A percentile compares a stretch with the other conserved stretches of the same genome.
Conservation (phyloP, 2,329 filamentous ascomycete species). For the Monosporascus sp. region DNA sequence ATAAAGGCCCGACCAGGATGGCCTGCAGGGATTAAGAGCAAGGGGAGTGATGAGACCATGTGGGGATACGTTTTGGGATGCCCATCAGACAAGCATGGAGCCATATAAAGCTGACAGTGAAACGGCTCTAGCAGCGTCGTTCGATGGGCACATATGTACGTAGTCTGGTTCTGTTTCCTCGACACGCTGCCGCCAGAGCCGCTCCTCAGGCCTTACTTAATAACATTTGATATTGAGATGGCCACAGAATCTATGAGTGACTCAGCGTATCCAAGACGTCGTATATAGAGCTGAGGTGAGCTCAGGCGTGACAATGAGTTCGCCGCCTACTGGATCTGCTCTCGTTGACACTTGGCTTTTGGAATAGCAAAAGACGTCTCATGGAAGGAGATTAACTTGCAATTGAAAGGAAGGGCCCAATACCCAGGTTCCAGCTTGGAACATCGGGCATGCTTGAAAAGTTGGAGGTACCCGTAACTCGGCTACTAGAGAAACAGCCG, state of each 20-base stretch:
- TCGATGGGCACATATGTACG: neutral
- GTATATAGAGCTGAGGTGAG: neutral
- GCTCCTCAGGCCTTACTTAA: neutral
- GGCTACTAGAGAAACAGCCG: neutral
- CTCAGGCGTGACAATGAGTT: neutral
- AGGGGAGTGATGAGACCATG: neutral
- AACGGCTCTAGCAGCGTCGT: neutral
- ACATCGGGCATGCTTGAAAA: too few species aligned
- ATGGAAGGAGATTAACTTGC: too few species aligned
- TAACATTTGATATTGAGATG: too few species aligned
- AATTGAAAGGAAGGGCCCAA: too few species aligned
- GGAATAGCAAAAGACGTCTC: too few species aligned
- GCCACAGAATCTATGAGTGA: neutral
- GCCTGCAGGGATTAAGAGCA: neutral
- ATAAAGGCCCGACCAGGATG: neutral
- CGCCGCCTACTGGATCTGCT: neutral
- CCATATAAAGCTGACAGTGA: neutral
- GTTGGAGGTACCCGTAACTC: too few species aligned
- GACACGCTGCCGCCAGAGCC: neutral
- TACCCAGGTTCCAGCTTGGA: too few species aligned
- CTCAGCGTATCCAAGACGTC: neutral
- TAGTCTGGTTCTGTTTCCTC: neutral
- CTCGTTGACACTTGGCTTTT: too few species aligned
- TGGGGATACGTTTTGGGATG: neutral
- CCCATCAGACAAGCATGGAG: neutral